Evolutionary conservation across 2,329 filamentous ascomycete species (phyloP).

Genomic region (Cordyceps militaris): DNA sequence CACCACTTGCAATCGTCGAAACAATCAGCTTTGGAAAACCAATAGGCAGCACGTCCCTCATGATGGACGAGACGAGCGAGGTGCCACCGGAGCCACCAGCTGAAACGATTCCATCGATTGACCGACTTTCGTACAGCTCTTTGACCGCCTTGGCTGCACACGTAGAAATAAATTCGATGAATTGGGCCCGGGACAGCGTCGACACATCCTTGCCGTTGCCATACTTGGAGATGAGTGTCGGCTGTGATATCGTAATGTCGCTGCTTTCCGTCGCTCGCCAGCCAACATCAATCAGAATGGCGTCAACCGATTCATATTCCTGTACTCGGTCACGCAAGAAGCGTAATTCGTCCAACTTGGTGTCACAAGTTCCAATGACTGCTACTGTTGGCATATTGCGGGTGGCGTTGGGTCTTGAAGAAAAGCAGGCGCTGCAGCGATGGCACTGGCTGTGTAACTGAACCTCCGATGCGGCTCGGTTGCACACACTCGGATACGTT

Average conservation of each 20-base stretch:
- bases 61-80: slow-evolving; percentile 50
- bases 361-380: slow-evolving; percentile 58
- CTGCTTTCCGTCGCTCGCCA: slow-evolving; percentile 33
- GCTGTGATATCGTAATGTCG: slow-evolving; percentile 40
- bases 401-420: neutral
- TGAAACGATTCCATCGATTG: slow-evolving; percentile 50
- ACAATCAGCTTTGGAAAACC: slow-evolving; percentile 65
- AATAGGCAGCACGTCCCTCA: slow-evolving; percentile 54
- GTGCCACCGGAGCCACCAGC: slow-evolving; percentile 60
- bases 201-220: slow-evolving; percentile 26
- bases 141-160: slow-evolving; percentile 37
- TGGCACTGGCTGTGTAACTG: too few species aligned
- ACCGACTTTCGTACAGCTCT: slow-evolving; percentile 27
- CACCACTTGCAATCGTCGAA: slow-evolving; percentile 61
- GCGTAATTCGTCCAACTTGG: slow-evolving; percentile 53
- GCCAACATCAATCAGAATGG: slow-evolving; percentile 38
- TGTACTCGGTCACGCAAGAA: slow-evolving; percentile 45
- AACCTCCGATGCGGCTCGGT: neutral
- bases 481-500: neutral
- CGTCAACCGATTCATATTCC: slow-evolving; percentile 13
- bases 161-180: slow-evolving; percentile 48
- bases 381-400: slow-evolving; percentile 34
- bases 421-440: too few species aligned
- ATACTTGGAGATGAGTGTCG: slow-evolving; percentile 32
- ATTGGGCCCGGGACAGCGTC: slow-evolving; percentile 42